Evolutionary conservation across 768 basidiomycete species (phyloP), one percentile per base, ranked within the genome.

Genomic region (Multifurca ochricompacta): DNA sequence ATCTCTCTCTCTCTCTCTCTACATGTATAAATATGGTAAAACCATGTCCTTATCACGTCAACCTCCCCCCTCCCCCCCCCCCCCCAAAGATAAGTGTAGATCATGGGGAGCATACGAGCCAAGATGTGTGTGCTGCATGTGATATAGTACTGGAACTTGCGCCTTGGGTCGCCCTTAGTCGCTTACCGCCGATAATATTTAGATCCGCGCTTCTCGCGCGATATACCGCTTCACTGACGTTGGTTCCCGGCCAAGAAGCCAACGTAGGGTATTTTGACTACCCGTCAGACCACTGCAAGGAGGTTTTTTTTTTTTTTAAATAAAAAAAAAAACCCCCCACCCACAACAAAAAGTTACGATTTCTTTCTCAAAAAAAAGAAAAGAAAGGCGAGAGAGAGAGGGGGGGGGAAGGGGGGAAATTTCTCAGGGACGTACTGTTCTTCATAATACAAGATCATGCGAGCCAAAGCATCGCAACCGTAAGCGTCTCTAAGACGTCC

Each of bases 401-500:
- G n/a, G n/a, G n/a, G n/a, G n/a, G n/a, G n/a, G n/a, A n/a, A n/a
- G n/a, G n/a, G n/a, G n/a, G n/a, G n/a, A n/a, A n/a, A n/a, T n/a
- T n/a, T n/a, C n/a, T n/a, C n/a, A n/a, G n/a, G n/a, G 39, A 57
- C 63, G 32, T 49, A 68, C 69, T 66, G 54, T 23, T 58, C 61
- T 55, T 70, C 65, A 36, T 69, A 70, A 30, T 70, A 71, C 25
- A 56, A 62, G 19, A 70, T 54, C 68, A 71, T 69, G 42, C 67
- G 50, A 39, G 63, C 60, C 32, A 66, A 34, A 3, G 59, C 64
- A n/a, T 68, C 68, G 23, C 51, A 54, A 7, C 45, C 56, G 48
- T 67, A 67, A 6, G 62, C 61, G 35, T 58, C 58, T 31, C 52
- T 41, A 18, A 49, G 47, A 11, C 58, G 56, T 13, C 59, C 56